These are phyloP conservation scores for Citeromyces hawaiiensis DNA, from an alignment of 1,139 yeast species.

Conservation along the genomic window DNA sequence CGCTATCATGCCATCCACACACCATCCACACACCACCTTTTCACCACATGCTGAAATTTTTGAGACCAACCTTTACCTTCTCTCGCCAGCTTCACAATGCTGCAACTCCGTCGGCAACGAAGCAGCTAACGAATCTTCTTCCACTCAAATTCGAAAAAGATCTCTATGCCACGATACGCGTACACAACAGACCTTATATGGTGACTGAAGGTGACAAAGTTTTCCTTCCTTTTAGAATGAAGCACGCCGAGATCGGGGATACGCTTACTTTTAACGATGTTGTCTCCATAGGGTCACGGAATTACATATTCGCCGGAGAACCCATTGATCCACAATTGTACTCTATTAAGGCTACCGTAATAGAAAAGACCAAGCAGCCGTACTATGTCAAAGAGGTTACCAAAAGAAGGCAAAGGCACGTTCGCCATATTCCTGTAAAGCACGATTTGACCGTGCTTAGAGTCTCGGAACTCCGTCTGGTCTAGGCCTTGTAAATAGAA, in stretches of 20 bases:
- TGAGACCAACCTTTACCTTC: neutral
- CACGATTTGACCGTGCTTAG: constrained; percentile 73
- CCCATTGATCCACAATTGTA: constrained; percentile 41
- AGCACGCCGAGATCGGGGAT: constrained; percentile 73
- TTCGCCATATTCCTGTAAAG: constrained; percentile 65
- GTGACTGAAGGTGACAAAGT: constrained; percentile 87
- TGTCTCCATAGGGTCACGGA: constrained; percentile 73
- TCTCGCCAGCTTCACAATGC: neutral
- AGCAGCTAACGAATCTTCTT: constrained; percentile 21
- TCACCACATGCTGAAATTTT: neutral
- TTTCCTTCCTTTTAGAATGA: constrained; percentile 63
- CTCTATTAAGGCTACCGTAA: constrained; percentile 60
- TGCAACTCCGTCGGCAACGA: constrained; percentile 1
- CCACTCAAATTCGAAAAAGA: constrained; percentile 56
- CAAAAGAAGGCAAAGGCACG: constrained; percentile 75
- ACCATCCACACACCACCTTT: neutral
- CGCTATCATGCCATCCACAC: no score
- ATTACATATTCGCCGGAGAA: constrained; percentile 50
- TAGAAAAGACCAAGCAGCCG: constrained; percentile 81
- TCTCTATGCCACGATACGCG: constrained; percentile 70
- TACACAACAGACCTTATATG: constrained; percentile 76
- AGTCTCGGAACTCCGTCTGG: constrained; percentile 56
- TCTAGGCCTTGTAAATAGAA: constrained; percentile 10
- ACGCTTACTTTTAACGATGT: constrained; percentile 59
- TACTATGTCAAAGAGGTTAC: constrained; percentile 53